phyloP scores from a whole-genome alignment of 1,284 basidiomycete species.

The Marasmius tenuissimus region DNA sequence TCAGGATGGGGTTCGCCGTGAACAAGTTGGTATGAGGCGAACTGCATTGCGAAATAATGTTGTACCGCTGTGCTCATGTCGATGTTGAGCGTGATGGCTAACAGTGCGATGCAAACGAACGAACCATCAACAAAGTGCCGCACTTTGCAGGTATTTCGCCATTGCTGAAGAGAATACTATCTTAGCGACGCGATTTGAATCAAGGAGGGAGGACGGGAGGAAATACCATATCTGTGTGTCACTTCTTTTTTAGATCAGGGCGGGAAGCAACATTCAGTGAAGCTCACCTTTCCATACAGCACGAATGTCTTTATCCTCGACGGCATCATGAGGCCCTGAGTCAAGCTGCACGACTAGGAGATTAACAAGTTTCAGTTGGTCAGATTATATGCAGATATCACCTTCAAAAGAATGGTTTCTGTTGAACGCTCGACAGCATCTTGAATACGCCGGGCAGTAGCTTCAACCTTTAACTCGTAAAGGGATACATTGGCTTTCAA shows the following conservation, averaged over 20 bases:
- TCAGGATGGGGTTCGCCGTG: constrained; percentile 13
- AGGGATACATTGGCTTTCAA: constrained; percentile 13
- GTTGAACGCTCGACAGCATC: constrained; percentile 22
- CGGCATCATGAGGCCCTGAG: constrained; percentile 27
- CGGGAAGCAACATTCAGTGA: not conserved
- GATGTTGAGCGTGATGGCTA: not conserved
- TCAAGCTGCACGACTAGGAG: constrained; percentile 20
- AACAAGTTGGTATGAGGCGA: constrained; percentile 18
- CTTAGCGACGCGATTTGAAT: not conserved
- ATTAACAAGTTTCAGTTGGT: not conserved
- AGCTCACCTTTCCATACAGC: constrained; percentile 27
- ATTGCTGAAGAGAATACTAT: constrained; percentile 17
- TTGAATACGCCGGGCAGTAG: constrained; percentile 16
- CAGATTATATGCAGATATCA: constrained; percentile 3
- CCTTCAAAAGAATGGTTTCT: constrained; percentile 18
- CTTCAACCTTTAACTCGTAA: constrained; percentile 21
- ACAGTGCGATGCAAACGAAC: not conserved
- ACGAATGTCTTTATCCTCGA: constrained; percentile 27
- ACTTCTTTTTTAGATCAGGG: not conserved
- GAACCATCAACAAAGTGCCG: constrained; percentile 24
- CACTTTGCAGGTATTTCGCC: constrained; percentile 23
- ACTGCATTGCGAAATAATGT: not conserved
- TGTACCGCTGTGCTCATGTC: not conserved
- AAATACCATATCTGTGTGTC: not conserved
- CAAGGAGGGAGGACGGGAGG: not conserved